phyloP scores from a whole-genome alignment of 768 basidiomycete genomes.

The Boletus rubropictus region DNA sequence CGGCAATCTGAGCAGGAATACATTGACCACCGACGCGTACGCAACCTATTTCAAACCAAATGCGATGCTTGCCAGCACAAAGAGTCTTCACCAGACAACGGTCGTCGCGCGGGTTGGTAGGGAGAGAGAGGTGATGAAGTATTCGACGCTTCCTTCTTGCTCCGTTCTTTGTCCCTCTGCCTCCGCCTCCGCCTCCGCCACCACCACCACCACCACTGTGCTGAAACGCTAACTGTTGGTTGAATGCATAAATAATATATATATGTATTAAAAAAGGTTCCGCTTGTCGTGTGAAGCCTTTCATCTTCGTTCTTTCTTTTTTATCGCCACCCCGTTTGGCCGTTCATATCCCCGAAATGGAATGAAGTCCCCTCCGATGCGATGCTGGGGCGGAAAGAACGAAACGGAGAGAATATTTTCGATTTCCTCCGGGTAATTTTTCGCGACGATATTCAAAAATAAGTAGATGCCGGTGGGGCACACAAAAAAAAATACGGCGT shows the following conservation, averaged over 20 bases:
- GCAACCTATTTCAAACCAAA: constrained; percentile 60
- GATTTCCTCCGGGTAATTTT: no score
- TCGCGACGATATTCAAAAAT: no score
- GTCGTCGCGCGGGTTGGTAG: constrained; percentile 27
- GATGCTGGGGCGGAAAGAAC: no score
- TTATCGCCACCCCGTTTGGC: no score
- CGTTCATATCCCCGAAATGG: no score
- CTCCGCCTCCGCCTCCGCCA: constrained; percentile 7
- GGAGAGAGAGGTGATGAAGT: neutral
- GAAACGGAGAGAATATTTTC: no score
- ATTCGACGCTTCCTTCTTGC: neutral
- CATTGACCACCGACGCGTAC: constrained; percentile 48
- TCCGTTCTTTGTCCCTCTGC: neutral
- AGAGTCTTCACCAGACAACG: constrained; percentile 31
- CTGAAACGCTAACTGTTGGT: neutral
- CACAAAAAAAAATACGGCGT: no score
- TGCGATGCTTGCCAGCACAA: constrained; percentile 52
- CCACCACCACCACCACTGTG: neutral
- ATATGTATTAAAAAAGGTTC: no score
- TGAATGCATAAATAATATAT: neutral
- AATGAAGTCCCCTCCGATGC: no score
- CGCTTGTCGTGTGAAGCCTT: neutral
- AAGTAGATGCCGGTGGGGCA: no score
- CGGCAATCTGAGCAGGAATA: constrained; percentile 26
- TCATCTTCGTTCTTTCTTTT: neutral